phyloP scores from a whole-genome alignment of 2,329 filamentous ascomycete species.

The Pseudofabraea citricarpa region DNA sequence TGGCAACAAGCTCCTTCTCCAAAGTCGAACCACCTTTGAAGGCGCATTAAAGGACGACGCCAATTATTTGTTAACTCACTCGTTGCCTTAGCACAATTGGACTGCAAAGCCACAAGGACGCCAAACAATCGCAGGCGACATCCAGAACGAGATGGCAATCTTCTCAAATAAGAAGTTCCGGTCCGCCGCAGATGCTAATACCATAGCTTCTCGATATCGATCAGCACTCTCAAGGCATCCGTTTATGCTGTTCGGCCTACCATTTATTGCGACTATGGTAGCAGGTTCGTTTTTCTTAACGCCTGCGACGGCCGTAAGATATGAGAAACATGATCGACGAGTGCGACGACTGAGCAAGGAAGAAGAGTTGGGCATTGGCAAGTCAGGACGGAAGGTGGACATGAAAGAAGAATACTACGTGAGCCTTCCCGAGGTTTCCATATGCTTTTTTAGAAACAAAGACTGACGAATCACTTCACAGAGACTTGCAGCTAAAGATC shows the following conservation, averaged over 20 bases:
- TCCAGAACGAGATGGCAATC: slow-evolving; percentile 43
- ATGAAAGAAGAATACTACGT: slow-evolving; percentile 87
- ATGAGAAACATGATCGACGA: slow-evolving; percentile 88
- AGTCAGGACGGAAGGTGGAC: slow-evolving; percentile 65
- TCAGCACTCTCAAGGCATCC: slow-evolving; percentile 70
- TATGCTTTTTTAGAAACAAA: not conserved
- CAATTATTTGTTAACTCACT: too few relatives aligned
- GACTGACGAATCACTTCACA: slow-evolving; percentile 32
- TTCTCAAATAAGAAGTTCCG: slow-evolving; percentile 72
- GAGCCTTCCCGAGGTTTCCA: slow-evolving; percentile 31
- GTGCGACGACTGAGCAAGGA: slow-evolving; percentile 80
- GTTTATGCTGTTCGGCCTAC: slow-evolving; percentile 89
- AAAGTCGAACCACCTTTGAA: slow-evolving; percentile 5
- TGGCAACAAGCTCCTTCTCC: not conserved
- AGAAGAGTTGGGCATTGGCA: slow-evolving; percentile 79
- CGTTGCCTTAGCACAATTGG: too few relatives aligned
- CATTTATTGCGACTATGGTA: slow-evolving; percentile 86
- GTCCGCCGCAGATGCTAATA: slow-evolving; percentile 58
- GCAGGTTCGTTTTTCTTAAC: slow-evolving; percentile 92
- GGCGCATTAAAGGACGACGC: too few relatives aligned
- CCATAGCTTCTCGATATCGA: slow-evolving; percentile 73
- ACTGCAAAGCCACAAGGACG: too few relatives aligned
- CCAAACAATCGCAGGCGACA: not conserved
- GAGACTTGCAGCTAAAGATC: slow-evolving; percentile 80
- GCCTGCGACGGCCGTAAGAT: slow-evolving; percentile 86